Percentiles rank a stretch among this genome's conserved stretches.
phyloP scores from a whole-genome alignment of 108 stramenopile species.

The Schizochytrium sp. region DNA sequence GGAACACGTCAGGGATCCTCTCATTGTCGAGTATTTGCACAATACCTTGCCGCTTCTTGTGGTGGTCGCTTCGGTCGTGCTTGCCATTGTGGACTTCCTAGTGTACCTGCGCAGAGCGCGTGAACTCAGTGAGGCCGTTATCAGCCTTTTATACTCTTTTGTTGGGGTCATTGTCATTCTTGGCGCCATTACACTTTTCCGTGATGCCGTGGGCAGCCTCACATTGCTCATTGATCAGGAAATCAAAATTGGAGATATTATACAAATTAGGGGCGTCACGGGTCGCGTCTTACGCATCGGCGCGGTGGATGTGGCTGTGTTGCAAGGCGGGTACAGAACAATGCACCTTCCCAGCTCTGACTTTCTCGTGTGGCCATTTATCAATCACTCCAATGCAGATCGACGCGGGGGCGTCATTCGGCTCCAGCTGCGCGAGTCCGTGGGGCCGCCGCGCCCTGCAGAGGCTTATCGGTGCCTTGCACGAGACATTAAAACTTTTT shows the following conservation, averaged over 20 bases:
- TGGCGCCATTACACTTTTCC: background rate
- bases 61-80: background rate
- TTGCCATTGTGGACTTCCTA: background rate
- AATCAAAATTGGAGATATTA: background rate
- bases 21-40: background rate
- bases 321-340: background rate
- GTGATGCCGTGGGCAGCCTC: background rate
- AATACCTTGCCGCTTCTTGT: background rate
- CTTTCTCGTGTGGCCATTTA: background rate
- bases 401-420: background rate
- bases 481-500: background rate
- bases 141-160: background rate
- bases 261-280: background rate
- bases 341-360: background rate
- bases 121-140: background rate
- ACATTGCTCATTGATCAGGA: background rate
- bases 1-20: background rate
- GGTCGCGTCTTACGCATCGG: slow-evolving; percentile 1
- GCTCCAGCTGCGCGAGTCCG: background rate
- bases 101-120: background rate
- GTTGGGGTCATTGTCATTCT: background rate
- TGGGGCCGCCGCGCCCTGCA: background rate
- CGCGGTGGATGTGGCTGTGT: background rate
- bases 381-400: background rate
- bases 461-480: background rate